These are phyloP conservation scores for Apiospora phragmitis DNA, from an alignment of 2,329 filamentous ascomycete genomes.

Conservation along the genomic window DNA sequence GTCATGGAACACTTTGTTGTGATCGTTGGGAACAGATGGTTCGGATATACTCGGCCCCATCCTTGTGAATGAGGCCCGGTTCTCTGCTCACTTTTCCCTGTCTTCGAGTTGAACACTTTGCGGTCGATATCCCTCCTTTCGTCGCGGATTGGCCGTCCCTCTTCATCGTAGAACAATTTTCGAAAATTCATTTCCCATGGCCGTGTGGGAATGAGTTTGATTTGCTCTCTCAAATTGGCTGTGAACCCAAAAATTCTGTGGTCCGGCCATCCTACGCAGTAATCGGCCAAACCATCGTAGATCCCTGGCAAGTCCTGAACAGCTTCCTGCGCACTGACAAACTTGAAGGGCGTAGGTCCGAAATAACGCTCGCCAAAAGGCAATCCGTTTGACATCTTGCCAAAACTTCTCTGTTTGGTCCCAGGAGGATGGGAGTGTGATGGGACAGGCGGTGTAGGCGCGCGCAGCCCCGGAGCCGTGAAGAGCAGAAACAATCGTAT, in stretches of 20 bases:
- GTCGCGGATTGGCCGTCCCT: neutral
- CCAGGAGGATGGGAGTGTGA: conserved; percentile 62
- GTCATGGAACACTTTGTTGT: conserved; percentile 51
- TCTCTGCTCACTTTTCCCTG: conserved; percentile 39
- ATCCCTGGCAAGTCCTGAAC: conserved; percentile 63
- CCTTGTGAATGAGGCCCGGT: conserved; percentile 31
- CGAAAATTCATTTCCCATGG: conserved; percentile 57
- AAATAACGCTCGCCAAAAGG: conserved; percentile 56
- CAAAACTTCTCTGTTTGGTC: conserved; percentile 43
- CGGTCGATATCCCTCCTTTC: conserved; percentile 25
- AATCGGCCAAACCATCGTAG: conserved; percentile 59
- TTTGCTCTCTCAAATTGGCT: conserved; percentile 40
- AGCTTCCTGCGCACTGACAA: conserved; percentile 53
- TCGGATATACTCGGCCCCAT: conserved; percentile 55
- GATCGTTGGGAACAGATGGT: conserved; percentile 61
- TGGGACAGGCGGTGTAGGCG: conserved; percentile 55
- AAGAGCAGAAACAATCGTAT: conserved; percentile 71
- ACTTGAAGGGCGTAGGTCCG: conserved; percentile 59
- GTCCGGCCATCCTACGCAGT: conserved; percentile 67
- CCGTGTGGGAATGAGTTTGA: conserved; percentile 59
- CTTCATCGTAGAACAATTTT: conserved; percentile 39
- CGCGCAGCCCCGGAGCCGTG: conserved; percentile 62
- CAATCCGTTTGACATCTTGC: conserved; percentile 59
- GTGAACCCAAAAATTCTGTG: conserved; percentile 56
- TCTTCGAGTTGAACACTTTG: conserved; percentile 23